Base-by-base conservation (phyloP, 257 asterid species). In the Solanum habrochaites region DNA sequence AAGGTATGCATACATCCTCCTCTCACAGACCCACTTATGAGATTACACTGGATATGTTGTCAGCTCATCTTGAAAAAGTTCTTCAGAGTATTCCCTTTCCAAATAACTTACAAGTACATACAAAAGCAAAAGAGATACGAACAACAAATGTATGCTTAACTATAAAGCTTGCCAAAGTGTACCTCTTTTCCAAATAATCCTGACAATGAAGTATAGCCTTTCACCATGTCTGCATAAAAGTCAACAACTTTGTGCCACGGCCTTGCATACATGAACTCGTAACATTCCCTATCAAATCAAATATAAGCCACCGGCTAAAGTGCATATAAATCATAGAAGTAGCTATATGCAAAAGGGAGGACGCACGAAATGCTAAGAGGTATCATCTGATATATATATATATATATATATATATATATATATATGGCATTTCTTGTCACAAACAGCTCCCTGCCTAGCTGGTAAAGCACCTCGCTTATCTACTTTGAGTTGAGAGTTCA, bases 251-350 rank as follows among this genome's bases (percentile, higher is more conserved):
- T 91, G 62, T 91, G 87, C 99, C 99, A 97, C 39, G 96, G 95
- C 89, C 93, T 94, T 31, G 90, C 90, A 88, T 90, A 90, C 98
- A 94, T 97, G 90, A 92, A 97, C 92, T 95, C 90, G 88, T 94
- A 92, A 88, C 98, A 91, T 91, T 97, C 99, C 93, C 99, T 97
- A 92, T 86, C 90, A 88, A 87, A 82, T 77, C 87, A 85, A 23
- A 60, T 84, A 11, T 71, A 42, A 13, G 83, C 14, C 35, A 43
- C 75, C n/a, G n/a, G 32, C 47, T 45, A 39, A 85, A 67, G 9
- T 85, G 40, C 83, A 43, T 43, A 67, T 56, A 45, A 29, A 32
- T 84, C 42, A 11, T 31, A 31, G 71, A 18, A 74, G 31, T 32
- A 78, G 66, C 66, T 27, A 27, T 27, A 45, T 45, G 42, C 10